Conservation (phyloP, 208 protist species). For the Trypanosoma cruzi region DNA sequence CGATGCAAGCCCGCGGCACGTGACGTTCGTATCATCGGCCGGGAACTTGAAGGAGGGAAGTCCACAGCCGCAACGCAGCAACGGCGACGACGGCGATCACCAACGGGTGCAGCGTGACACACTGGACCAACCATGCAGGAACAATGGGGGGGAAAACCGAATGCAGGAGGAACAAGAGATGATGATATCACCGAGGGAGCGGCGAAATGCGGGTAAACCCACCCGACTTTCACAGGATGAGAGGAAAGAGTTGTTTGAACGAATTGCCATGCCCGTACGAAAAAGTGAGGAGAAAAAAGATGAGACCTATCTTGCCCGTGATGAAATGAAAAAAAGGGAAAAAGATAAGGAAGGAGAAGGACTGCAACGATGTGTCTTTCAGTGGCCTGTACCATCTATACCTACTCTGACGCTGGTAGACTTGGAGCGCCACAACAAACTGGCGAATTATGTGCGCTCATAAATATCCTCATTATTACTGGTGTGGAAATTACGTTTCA, state of each 20-base stretch:
- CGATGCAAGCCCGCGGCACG: not conserved
- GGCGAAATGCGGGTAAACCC: not conserved
- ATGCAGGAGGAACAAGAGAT: constrained; percentile 10
- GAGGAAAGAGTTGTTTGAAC: constrained; percentile 50
- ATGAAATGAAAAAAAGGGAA: constrained; percentile 19
- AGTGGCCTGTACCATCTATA: constrained; percentile 41
- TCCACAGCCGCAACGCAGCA: not conserved
- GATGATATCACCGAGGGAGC: not conserved
- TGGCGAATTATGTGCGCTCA: constrained; percentile 5
- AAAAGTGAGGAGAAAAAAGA: constrained; percentile 42
- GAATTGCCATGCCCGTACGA: constrained; percentile 46
- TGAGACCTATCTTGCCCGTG: constrained; percentile 31
- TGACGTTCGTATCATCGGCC: not conserved
- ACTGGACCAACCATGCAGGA: not conserved
- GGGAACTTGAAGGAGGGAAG: not conserved
- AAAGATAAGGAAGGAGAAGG: constrained; percentile 27
- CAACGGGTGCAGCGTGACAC: no score
- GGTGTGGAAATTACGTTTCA: not conserved
- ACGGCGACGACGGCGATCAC: constrained; percentile 8
- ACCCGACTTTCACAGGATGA: constrained; percentile 8
- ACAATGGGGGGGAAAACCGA: not conserved
- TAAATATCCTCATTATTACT: not conserved
- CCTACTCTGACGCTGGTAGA: constrained; percentile 50
- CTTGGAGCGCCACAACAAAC: constrained; percentile 50
- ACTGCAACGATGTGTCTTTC: not conserved